Percentiles rank a stretch among this genome's conserved stretches.
phyloP scores from a whole-genome alignment of 306 rosid genomes.

The Corylus avellana region DNA sequence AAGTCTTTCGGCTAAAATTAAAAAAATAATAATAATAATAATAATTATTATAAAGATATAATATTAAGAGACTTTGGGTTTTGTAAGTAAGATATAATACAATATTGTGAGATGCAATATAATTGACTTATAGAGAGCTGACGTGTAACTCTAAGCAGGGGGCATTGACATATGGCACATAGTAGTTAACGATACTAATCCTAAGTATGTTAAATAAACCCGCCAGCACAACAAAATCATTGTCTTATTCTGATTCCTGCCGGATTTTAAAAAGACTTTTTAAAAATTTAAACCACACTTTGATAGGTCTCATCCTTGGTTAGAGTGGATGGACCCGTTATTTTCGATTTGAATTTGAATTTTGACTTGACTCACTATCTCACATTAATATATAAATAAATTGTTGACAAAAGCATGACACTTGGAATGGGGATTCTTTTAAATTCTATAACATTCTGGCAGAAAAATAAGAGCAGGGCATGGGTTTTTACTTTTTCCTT shows the following conservation, averaged over 20 bases:
- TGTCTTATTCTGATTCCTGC: no score
- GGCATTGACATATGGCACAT: neutral
- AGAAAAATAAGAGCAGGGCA: no score
- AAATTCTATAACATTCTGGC: no score
- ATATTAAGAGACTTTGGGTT: neutral
- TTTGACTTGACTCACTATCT: neutral
- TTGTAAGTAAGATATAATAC: neutral
- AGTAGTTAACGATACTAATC: neutral
- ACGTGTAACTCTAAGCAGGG: neutral
- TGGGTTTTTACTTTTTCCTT: no score
- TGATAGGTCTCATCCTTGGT: neutral
- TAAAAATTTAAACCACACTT: neutral
- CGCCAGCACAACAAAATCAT: neutral
- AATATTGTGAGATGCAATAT: neutral
- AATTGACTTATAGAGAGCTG: constrained; percentile 1
- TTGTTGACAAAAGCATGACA: neutral
- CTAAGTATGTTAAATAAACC: neutral
- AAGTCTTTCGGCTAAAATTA: no score
- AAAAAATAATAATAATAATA: neutral
- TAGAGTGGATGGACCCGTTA: neutral
- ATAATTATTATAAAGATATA: neutral
- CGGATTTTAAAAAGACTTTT: neutral
- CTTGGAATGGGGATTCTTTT: no score
- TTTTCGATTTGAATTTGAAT: neutral
- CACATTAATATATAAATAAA: neutral